Base-by-base conservation (phyloP, 2,329 filamentous ascomycete genomes). In the Stachybotrys chartarum region DNA sequence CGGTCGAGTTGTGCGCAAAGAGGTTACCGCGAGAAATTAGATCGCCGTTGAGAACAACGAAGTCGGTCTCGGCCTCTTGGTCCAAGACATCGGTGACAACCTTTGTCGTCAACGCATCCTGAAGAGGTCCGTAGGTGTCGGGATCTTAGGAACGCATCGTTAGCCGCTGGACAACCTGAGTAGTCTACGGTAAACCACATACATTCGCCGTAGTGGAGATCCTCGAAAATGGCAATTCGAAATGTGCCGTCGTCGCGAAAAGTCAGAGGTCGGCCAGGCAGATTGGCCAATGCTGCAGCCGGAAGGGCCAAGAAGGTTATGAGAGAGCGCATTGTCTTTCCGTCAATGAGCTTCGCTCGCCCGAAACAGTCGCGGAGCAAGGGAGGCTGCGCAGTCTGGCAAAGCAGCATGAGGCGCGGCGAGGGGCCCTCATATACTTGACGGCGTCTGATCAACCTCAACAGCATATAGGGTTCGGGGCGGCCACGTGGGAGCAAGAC, bases 191-290 rank as follows among this genome's bases (percentile, higher is more conserved):
- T 10, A 5, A 14, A 42, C 3, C n/a, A 66, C 71, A 60, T 68
- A 82, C 82, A 79, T 68, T 91, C 87, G 10, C 86, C 87, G 64
- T 87, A 87, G 65, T 91, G 87, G 7, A 90, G 69, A 60, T 91
- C 87, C 31, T 82, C 79, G 58, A 91, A 87, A 12, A 90, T 77
- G 1, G 82, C 72, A 35, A 82, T 71, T 53, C 79, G 76, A 60
- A 82, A 81, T 0, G 71, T 76, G 7, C 76, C 77, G 50, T 78
- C 72, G 1, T 61, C 24, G 10, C 64, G 66, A 60, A 81, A 79
- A 8, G 56, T 60, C 7, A 69, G 55, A 6, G 59, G 31, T 35
- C 44, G 35, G 39, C 51, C 47, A 17, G 51, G 30, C 8, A 14
- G 31, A 50, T 46, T 52, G 35, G 35, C 35, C 35, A 42, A 14